phyloP scores from a whole-genome alignment of 495 filamentous ascomycete genomes.

The Aspergillus asperescens region DNA sequence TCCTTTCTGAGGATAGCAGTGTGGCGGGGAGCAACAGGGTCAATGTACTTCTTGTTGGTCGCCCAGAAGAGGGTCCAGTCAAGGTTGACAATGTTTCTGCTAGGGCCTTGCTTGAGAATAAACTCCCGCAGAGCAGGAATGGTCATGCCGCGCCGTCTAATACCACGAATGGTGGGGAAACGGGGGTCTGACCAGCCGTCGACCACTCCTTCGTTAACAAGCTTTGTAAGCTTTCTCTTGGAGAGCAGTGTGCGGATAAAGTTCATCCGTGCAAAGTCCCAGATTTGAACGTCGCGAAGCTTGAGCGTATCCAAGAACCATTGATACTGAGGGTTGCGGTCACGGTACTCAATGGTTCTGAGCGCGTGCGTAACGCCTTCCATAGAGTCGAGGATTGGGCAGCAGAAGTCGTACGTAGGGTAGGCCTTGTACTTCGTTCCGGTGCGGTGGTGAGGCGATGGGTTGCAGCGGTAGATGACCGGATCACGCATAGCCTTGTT shows the following conservation, averaged over 20 bases:
- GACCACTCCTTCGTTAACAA: conserved; percentile 80
- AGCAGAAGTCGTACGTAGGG: conserved; percentile 92
- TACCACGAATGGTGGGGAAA: conserved; percentile 91
- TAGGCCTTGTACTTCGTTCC: conserved; percentile 90
- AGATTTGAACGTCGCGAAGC: conserved; percentile 85
- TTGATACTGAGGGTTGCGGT: conserved; percentile 94
- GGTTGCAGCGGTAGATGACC: conserved; percentile 86
- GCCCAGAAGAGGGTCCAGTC: conserved; percentile 94
- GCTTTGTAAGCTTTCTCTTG: conserved; percentile 92
- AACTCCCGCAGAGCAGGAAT: conserved; percentile 84
- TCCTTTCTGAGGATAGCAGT: conserved; percentile 69
- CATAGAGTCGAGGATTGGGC: conserved; percentile 82
- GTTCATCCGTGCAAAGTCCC: conserved; percentile 97
- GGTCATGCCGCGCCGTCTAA: conserved; percentile 84
- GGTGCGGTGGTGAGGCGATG: conserved; percentile 80
- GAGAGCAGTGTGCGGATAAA: conserved; percentile 86
- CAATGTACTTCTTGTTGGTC: conserved; percentile 92
- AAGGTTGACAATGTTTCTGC: conserved; percentile 79
- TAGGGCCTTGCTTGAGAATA: conserved; percentile 88
- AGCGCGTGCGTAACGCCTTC: conserved; percentile 95
- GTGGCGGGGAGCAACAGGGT: conserved; percentile 79
- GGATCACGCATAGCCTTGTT: conserved; percentile 88
- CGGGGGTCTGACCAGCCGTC: conserved; percentile 93
- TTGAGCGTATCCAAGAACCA: conserved; percentile 88
- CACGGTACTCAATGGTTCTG: conserved; percentile 93